Percentiles rank a stretch among this genome's conserved stretches.
phyloP scores from a whole-genome alignment of 805 yeast species.

The Kodamaea kaohsiungensis region DNA sequence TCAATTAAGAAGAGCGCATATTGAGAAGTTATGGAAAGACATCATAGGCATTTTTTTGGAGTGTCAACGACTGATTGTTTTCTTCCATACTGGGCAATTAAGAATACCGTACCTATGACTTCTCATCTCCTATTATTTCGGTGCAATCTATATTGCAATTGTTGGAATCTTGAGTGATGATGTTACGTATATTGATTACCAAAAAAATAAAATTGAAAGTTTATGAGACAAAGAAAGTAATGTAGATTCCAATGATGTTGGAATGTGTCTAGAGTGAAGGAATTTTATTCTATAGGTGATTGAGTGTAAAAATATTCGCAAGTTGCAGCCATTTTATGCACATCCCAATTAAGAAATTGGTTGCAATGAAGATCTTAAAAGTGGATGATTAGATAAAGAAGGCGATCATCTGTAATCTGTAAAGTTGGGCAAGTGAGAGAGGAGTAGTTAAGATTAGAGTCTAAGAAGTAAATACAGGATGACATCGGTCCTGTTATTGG shows the following conservation, averaged over 20 bases:
- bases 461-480: no score
- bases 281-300: no score
- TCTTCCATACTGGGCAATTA: not conserved
- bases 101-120: not conserved
- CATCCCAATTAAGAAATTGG: not conserved
- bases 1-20: no score
- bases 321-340: not conserved
- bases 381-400: no score
- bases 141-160: not conserved
- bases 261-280: not conserved
- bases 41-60: conserved; percentile 7
- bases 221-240: not conserved
- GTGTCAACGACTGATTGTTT: conserved; percentile 2
- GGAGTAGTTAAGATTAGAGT: no score
- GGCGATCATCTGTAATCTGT: no score
- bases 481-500: no score
- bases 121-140: not conserved
- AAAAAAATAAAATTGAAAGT: not conserved
- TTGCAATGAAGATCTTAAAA: no score
- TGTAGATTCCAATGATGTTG: no score
- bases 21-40: not conserved
- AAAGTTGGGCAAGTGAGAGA: no score
- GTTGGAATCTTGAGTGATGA: not conserved
- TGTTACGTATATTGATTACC: not conserved
- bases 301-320: no score